Conservation (phyloP, 2,329 filamentous ascomycete genomes). For the Paecilomyces formosus region DNA sequence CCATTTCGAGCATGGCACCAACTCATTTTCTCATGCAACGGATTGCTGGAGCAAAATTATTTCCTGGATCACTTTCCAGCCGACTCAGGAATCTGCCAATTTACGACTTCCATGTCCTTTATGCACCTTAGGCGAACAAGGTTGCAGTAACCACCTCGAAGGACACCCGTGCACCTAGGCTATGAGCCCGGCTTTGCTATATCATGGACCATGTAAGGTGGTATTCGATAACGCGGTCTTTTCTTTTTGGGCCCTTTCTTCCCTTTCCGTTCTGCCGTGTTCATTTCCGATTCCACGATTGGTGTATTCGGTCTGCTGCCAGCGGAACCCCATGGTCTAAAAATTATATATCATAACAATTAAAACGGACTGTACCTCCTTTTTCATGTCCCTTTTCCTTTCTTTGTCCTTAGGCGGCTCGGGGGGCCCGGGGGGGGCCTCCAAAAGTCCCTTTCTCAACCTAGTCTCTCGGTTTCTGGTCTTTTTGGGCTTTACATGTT, state of each 20-base stretch:
- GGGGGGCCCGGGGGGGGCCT: background rate
- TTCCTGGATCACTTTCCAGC: background rate
- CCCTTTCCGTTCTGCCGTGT: background rate
- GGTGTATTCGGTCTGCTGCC: background rate
- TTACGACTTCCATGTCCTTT: background rate
- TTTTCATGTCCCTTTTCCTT: background rate
- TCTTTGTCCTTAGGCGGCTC: background rate
- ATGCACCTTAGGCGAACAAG: background rate
- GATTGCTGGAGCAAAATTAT: background rate
- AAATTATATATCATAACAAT: slow-evolving; percentile 5
- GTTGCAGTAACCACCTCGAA: background rate
- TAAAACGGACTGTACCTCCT: background rate
- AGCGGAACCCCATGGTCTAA: slow-evolving; percentile 2
- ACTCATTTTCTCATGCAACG: slow-evolving; percentile 3
- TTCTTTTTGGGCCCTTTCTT: background rate
- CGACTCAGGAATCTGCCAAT: background rate
- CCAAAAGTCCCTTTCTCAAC: background rate
- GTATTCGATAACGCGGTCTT: background rate
- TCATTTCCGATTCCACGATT: slow-evolving; percentile 1
- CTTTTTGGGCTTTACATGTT: background rate
- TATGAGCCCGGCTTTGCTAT: background rate
- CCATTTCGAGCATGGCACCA: background rate
- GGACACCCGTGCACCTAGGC: background rate
- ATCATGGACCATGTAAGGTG: background rate
- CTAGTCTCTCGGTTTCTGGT: background rate